A percentile compares a stretch with the other conserved stretches of the same genome.
Conservation (phyloP, 371 early-diverging fungal genomes). For the Rhizopus delemar region DNA sequence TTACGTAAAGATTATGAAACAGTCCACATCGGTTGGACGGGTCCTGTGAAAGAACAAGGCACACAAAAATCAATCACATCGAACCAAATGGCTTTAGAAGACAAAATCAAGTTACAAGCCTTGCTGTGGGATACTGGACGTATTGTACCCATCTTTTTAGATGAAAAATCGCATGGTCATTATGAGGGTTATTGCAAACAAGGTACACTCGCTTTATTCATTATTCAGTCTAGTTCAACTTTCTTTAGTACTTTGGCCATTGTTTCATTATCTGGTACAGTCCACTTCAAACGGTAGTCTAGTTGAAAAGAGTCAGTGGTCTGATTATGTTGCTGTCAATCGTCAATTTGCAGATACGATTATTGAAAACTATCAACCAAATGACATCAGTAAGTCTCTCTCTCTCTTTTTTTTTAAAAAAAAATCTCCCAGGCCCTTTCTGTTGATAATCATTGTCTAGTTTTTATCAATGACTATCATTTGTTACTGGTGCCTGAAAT, state of each 20-base stretch:
- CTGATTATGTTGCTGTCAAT: constrained; percentile 87
- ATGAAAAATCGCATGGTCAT: constrained; percentile 66
- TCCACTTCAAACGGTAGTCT: constrained; percentile 61
- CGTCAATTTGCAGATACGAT: constrained; percentile 80
- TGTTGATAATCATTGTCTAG: constrained; percentile 27
- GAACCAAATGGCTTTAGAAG: constrained; percentile 38
- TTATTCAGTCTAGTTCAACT: neutral
- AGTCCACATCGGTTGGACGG: constrained; percentile 72
- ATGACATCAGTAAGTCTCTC: constrained; percentile 76
- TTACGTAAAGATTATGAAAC: constrained; percentile 48
- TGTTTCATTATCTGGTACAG: constrained; percentile 93
- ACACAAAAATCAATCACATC: constrained; percentile 56
- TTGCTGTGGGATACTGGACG: constrained; percentile 55
- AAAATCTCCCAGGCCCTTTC: too few relatives aligned
- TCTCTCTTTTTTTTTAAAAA: neutral
- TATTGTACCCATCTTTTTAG: constrained; percentile 75
- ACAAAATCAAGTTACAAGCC: constrained; percentile 38
- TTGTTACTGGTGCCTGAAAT: constrained; percentile 89
- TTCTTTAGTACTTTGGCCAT: constrained; percentile 86
- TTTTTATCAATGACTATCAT: constrained; percentile 99
- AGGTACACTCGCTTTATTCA: constrained; percentile 45
- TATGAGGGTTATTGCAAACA: constrained; percentile 90
- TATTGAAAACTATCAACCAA: constrained; percentile 67
- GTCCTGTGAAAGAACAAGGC: constrained; percentile 45
- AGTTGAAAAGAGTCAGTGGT: constrained; percentile 73